Evolutionary conservation across 2,329 filamentous ascomycete genomes (phyloP).

Genomic region (Diaporthe vexans): DNA sequence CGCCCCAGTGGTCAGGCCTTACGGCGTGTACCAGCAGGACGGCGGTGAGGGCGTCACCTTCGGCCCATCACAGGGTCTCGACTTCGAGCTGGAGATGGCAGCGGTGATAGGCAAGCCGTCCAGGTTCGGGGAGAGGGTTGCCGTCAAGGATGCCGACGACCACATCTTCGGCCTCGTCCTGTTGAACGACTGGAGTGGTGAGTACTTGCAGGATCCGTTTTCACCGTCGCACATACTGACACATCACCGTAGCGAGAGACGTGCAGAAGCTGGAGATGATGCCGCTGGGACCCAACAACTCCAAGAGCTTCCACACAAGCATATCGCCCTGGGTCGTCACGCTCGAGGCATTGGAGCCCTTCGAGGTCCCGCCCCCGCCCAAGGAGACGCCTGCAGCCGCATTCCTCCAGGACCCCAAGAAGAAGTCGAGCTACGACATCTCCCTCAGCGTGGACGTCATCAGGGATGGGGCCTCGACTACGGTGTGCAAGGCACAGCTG

Average conservation of each 20-base stretch:
- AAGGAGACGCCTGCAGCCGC: conserved; percentile 46
- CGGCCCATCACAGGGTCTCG: conserved; percentile 53
- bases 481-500: conserved; percentile 49
- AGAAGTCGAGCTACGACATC: conserved; percentile 53
- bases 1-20: conserved; percentile 61
- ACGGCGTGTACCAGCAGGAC: conserved; percentile 56
- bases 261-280: conserved; percentile 74
- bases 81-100: conserved; percentile 61
- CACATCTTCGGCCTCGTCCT: conserved; percentile 75
- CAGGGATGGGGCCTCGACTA: conserved; percentile 44
- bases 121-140: conserved; percentile 52
- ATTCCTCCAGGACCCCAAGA: conserved; percentile 53
- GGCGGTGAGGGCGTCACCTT: conserved; percentile 46
- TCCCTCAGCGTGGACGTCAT: conserved; percentile 49
- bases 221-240: conserved; percentile 43
- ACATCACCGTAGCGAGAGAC: conserved; percentile 61
- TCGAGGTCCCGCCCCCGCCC: conserved; percentile 59
- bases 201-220: conserved; percentile 49
- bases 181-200: conserved; percentile 73
- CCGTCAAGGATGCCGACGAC: conserved; percentile 63
- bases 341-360: conserved; percentile 71
- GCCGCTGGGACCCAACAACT: conserved; percentile 72
- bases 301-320: conserved; percentile 71
- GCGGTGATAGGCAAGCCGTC: conserved; percentile 59
- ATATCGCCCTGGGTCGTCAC: conserved; percentile 75